These are phyloP conservation scores for Beauveria caledonica DNA, from an alignment of 2,329 filamentous ascomycete species.

Conservation along the genomic window DNA sequence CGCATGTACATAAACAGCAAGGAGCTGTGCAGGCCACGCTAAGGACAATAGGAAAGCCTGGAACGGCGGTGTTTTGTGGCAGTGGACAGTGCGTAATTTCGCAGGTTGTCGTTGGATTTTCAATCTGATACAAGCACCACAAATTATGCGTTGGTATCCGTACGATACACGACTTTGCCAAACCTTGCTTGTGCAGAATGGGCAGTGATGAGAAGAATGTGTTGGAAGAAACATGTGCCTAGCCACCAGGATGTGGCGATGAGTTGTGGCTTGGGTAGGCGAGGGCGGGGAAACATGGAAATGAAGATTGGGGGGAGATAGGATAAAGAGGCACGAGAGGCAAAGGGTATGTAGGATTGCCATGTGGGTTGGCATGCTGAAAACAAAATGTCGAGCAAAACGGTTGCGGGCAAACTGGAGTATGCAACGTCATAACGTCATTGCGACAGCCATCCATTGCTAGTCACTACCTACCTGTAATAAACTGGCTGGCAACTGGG, in stretches of 20 bases:
- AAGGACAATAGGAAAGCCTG: neutral
- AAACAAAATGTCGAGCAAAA: neutral
- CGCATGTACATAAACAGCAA: neutral
- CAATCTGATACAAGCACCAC: neutral
- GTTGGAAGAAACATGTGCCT: neutral
- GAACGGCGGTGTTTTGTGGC: neutral
- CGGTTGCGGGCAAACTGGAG: neutral
- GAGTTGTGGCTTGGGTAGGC: neutral
- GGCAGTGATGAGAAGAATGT: too few species aligned
- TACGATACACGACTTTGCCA: neutral
- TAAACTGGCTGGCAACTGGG: too few species aligned
- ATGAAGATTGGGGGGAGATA: neutral
- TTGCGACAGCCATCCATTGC: neutral
- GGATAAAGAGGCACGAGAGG: neutral
- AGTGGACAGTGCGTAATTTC: neutral
- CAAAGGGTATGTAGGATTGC: neutral
- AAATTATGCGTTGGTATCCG: neutral
- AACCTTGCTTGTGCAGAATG: neutral
- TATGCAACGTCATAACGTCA: slow-evolving; percentile 6
- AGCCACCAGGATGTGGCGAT: neutral
- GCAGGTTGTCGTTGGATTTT: neutral
- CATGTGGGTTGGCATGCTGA: neutral
- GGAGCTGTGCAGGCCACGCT: neutral
- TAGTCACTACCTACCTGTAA: too few species aligned
- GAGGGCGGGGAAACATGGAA: neutral